Conservation (phyloP, 306 rosid genomes). For the Casuarina glauca region DNA sequence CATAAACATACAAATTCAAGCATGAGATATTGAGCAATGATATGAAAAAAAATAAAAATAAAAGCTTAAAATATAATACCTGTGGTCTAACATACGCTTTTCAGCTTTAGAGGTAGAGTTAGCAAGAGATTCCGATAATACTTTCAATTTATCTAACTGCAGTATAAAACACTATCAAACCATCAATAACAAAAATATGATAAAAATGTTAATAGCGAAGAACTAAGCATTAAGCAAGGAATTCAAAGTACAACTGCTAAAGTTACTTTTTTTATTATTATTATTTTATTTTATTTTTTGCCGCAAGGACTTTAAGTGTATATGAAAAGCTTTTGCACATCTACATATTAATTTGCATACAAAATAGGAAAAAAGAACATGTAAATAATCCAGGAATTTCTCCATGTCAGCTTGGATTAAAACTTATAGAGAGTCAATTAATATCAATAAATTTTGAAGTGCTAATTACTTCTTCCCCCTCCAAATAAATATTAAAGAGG, state of each 20-base stretch:
- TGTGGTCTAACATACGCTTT: slow-evolving; percentile 75
- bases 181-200: slow-evolving; percentile 11
- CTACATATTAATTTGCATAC: not conserved
- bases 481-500: not conserved
- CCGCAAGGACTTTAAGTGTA: not conserved
- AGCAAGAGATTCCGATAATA: slow-evolving; percentile 81
- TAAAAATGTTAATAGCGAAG: slow-evolving; percentile 9
- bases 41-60: slow-evolving; percentile 10
- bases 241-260: not conserved
- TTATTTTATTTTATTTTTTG: not conserved
- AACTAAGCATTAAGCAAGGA: slow-evolving; percentile 16
- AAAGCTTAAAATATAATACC: slow-evolving; percentile 41
- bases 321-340: not conserved
- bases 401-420: not conserved
- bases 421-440: not conserved
- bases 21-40: slow-evolving; percentile 12
- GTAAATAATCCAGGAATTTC: not conserved
- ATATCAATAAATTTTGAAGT: not conserved
- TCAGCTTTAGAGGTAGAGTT: slow-evolving; percentile 81
- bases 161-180: slow-evolving; percentile 28
- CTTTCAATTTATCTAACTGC: slow-evolving; percentile 83
- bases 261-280: no score
- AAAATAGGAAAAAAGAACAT: not conserved
- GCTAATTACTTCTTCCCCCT: not conserved
- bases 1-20: not conserved